Evolutionary conservation across 148 eudicot species (phyloP).

Genomic region (Mesembryanthemum crystallinum): DNA sequence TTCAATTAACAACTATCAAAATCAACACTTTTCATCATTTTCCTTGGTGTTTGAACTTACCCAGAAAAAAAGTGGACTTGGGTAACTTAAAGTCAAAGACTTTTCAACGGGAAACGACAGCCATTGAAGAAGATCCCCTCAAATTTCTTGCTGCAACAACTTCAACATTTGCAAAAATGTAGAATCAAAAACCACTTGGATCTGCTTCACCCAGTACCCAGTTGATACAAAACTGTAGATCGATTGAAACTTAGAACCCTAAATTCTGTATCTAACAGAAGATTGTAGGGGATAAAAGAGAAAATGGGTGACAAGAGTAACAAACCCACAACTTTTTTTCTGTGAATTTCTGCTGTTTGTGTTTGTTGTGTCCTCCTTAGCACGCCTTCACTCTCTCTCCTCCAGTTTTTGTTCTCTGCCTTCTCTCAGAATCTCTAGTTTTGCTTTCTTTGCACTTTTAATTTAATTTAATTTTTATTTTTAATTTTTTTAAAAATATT

Average conservation of each 20-base stretch:
- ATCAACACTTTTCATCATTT: slow-evolving; percentile 6
- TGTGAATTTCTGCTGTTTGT: neutral
- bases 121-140: slow-evolving; percentile 21
- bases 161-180: slow-evolving; percentile 3
- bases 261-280: slow-evolving; percentile 10
- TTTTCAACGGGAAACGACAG: slow-evolving; percentile 15
- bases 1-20: slow-evolving; percentile 16
- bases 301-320: slow-evolving; percentile 21
- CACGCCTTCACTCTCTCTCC: slow-evolving; percentile 41
- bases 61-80: slow-evolving; percentile 10
- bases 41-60: neutral
- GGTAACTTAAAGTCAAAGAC: slow-evolving; percentile 27
- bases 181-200: slow-evolving; percentile 27
- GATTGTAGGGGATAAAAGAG: slow-evolving; percentile 9
- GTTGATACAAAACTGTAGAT: slow-evolving; percentile 23
- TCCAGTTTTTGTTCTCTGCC: slow-evolving; percentile 27
- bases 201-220: slow-evolving; percentile 28
- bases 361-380: slow-evolving; percentile 33
- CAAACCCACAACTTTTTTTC: slow-evolving; percentile 15
- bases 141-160: slow-evolving; percentile 8
- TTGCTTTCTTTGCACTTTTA: neutral
- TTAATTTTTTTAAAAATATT: neutral
- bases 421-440: neutral
- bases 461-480: no score
- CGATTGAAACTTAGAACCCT: slow-evolving; percentile 18